These are phyloP conservation scores for Byssothecium circinans DNA, from an alignment of 2,329 filamentous ascomycete species.

Conservation along the genomic window DNA sequence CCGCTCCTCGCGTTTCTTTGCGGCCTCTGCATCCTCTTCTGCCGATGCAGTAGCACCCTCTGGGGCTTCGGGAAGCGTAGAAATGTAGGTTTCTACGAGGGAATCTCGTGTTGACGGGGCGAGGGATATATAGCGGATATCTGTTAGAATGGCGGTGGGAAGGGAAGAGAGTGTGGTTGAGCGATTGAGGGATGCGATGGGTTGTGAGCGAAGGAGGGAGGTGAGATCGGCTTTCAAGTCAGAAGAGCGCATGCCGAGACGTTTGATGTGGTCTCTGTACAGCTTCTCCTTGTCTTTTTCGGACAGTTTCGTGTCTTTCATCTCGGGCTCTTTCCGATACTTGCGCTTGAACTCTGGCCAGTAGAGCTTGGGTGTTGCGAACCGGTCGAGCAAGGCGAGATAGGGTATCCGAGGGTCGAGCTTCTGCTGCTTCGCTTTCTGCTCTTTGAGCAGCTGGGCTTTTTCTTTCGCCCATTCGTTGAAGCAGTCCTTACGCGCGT, in stretches of 20 bases:
- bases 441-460: slow-evolving; percentile 71
- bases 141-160: slow-evolving; percentile 64
- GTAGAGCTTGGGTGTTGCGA: slow-evolving; percentile 88
- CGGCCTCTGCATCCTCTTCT: slow-evolving; percentile 56
- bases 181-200: slow-evolving; percentile 62
- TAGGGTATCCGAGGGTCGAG: slow-evolving; percentile 83
- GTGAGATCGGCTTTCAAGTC: slow-evolving; percentile 71
- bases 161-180: slow-evolving; percentile 59
- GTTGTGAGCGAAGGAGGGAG: slow-evolving; percentile 64
- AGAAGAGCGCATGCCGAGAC: slow-evolving; percentile 65
- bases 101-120: slow-evolving; percentile 63
- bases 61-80: slow-evolving; percentile 63
- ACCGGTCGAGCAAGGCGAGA: slow-evolving; percentile 74
- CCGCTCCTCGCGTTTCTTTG: slow-evolving; percentile 39
- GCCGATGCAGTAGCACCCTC: slow-evolving; percentile 45
- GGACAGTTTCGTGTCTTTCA: slow-evolving; percentile 67
- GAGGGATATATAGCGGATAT: slow-evolving; percentile 71
- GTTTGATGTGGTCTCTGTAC: slow-evolving; percentile 72
- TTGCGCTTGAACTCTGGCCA: slow-evolving; percentile 97
- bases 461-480: slow-evolving; percentile 79
- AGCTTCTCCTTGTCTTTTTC: slow-evolving; percentile 76
- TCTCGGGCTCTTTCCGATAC: slow-evolving; percentile 75
- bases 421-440: slow-evolving; percentile 74
- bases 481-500: slow-evolving; percentile 78
- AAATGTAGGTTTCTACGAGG: slow-evolving; percentile 67